Evolutionary conservation across 345 rosid species (phyloP).

Genomic region (Passiflora organensis): DNA sequence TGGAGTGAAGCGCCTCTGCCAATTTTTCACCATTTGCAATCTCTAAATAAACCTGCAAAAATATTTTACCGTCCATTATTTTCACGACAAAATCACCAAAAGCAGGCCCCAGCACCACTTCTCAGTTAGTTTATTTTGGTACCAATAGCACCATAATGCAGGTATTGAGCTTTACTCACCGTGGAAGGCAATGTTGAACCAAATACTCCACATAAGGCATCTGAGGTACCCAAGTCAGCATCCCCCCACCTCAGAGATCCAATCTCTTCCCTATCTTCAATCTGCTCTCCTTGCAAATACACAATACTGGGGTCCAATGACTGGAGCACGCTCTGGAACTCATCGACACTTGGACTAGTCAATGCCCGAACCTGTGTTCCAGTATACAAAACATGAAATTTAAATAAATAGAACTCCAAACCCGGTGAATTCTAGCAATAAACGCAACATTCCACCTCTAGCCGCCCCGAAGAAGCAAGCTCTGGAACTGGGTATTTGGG

Average conservation of each 20-base stretch:
- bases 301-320: conserved; percentile 63
- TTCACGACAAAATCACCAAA: too few species aligned
- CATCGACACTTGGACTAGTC: conserved; percentile 60
- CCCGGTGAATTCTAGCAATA: not conserved
- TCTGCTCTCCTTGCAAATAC: conserved; percentile 74
- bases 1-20: conserved; percentile 81
- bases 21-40: conserved; percentile 64
- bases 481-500: conserved; percentile 72
- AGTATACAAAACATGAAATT: conserved; percentile 11
- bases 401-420: conserved; percentile 11
- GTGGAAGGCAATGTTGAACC: conserved; percentile 73
- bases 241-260: conserved; percentile 61
- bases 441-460: conserved; percentile 46
- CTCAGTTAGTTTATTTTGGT: too few species aligned
- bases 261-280: conserved; percentile 59
- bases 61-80: not conserved
- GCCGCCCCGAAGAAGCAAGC: conserved; percentile 81
- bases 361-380: conserved; percentile 72
- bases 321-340: conserved; percentile 54
- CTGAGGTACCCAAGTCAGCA: conserved; percentile 67
- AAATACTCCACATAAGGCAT: conserved; percentile 58
- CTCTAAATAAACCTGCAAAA: conserved; percentile 86
- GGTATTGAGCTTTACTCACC: conserved; percentile 41
- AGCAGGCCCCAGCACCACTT: too few species aligned
- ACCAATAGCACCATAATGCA: too few species aligned